Conservation (phyloP, 2,329 filamentous ascomycete species). For the Herpotrichia juniperi region DNA sequence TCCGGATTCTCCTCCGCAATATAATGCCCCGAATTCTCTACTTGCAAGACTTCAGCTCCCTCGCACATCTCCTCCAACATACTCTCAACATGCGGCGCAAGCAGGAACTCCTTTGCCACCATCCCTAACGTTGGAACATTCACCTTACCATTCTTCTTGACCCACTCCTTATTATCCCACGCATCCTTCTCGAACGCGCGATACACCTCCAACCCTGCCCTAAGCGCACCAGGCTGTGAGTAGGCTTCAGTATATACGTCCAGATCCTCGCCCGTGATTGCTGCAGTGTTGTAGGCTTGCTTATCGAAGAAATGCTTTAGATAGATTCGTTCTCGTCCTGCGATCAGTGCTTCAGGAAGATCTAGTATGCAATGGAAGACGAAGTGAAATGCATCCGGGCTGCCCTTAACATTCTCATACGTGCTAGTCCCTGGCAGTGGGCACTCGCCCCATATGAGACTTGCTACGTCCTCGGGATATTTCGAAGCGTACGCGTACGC, state of each 20-base stretch:
- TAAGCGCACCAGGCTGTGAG: conserved; percentile 38
- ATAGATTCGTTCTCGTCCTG: conserved; percentile 50
- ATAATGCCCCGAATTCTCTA: conserved; percentile 30
- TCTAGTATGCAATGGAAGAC: conserved; percentile 49
- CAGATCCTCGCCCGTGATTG: conserved; percentile 44
- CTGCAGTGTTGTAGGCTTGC: conserved; percentile 43
- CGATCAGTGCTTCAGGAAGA: conserved; percentile 47
- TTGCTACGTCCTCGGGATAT: conserved; percentile 41
- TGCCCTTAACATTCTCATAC: conserved; percentile 40
- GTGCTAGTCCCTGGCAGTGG: conserved; percentile 46
- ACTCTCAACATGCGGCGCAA: conserved; percentile 20
- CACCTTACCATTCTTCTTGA: conserved; percentile 27
- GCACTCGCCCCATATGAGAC: conserved; percentile 52
- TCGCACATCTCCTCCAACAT: conserved; percentile 30
- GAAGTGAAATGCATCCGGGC: conserved; percentile 48
- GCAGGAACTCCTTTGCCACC: conserved; percentile 26
- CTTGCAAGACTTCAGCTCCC: conserved; percentile 17
- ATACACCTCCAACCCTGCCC: conserved; percentile 40
- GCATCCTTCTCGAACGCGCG: conserved; percentile 42
- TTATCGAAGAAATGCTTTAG: conserved; percentile 53
- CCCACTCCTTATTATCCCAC: conserved; percentile 27
- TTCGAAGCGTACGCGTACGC: conserved; percentile 49
- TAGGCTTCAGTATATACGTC: conserved; percentile 49
- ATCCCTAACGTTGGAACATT: conserved; percentile 31
- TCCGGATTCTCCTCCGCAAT: conserved; percentile 31